These are phyloP conservation scores for Xylaria sp. DNA, from an alignment of 2,329 filamentous ascomycete genomes.

Conservation along the genomic window DNA sequence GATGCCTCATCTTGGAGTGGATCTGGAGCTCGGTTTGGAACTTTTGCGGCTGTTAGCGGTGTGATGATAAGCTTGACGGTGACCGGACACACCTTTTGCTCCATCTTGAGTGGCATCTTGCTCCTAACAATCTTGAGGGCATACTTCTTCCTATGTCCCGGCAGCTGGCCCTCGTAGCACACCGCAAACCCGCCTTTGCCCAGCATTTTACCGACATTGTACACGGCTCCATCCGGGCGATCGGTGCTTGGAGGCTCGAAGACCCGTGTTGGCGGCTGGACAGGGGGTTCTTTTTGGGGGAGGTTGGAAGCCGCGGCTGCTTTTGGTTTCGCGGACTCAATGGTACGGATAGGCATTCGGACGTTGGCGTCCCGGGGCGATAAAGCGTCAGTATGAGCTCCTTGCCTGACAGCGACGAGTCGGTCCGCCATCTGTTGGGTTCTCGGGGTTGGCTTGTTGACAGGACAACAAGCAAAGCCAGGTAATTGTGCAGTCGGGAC, in stretches of 20 bases:
- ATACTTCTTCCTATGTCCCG: slow-evolving; percentile 72
- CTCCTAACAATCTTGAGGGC: slow-evolving; percentile 87
- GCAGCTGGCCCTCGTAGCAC: slow-evolving; percentile 77
- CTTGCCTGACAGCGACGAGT: slow-evolving; percentile 59
- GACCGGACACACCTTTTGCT: slow-evolving; percentile 73
- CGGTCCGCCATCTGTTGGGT: slow-evolving; percentile 57
- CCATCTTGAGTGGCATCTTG: slow-evolving; percentile 83
- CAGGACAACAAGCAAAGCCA: slow-evolving; percentile 25
- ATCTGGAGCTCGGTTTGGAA: slow-evolving; percentile 91
- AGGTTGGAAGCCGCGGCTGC: slow-evolving; percentile 53
- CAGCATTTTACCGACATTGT: slow-evolving; percentile 77
- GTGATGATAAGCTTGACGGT: neutral
- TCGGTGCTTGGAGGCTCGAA: slow-evolving; percentile 73
- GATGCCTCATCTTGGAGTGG: slow-evolving; percentile 96
- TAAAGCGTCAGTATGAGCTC: slow-evolving; percentile 69
- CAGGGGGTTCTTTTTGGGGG: slow-evolving; percentile 66
- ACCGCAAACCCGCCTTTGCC: slow-evolving; percentile 87
- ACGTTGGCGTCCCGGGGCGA: slow-evolving; percentile 73
- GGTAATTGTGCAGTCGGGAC: slow-evolving; percentile 22
- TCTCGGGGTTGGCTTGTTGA: slow-evolving; percentile 21
- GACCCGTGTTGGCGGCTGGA: slow-evolving; percentile 69
- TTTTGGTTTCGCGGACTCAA: slow-evolving; percentile 60
- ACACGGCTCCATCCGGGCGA: slow-evolving; percentile 74
- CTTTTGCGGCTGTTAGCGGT: slow-evolving; percentile 50
- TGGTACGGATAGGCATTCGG: slow-evolving; percentile 56